Conservation (phyloP, 768 basidiomycete genomes). For the Rhodotorula taiwanensis region DNA sequence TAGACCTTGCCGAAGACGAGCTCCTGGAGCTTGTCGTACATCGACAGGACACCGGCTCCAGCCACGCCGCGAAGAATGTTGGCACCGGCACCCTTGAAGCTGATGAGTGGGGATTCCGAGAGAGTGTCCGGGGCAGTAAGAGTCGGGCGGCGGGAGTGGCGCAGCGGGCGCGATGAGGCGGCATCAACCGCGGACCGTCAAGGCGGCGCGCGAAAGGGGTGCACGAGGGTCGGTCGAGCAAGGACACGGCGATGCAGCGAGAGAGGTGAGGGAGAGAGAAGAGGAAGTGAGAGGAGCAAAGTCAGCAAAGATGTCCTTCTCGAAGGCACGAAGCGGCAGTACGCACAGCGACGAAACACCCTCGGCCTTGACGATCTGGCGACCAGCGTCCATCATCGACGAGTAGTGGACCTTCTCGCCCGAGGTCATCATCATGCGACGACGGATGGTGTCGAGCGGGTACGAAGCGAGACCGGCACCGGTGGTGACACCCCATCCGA, state of each 20-base stretch:
- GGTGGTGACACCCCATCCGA: conserved; percentile 72
- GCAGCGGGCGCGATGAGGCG: no score
- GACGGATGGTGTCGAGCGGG: conserved; percentile 57
- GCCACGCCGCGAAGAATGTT: conserved; percentile 94
- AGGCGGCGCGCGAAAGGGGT: no score
- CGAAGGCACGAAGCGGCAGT: no score
- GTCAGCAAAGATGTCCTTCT: no score
- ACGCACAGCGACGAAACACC: conserved; percentile 3
- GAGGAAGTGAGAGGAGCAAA: no score
- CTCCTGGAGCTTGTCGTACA: conserved; percentile 98
- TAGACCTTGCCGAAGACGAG: conserved; percentile 42
- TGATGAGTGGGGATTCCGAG: no score
- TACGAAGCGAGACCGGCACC: conserved; percentile 96
- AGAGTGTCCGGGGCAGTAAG: no score
- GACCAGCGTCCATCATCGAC: conserved; percentile 65
- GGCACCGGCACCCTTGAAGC: background rate
- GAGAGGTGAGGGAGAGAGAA: no score
- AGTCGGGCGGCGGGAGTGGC: no score
- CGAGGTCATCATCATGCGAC: conserved; percentile 99
- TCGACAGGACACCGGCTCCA: conserved; percentile 74
- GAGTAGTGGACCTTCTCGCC: conserved; percentile 92
- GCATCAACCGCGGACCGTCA: no score
- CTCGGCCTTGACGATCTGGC: conserved; percentile 3
- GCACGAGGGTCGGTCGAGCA: no score
- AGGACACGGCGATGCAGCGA: no score